Conservation (phyloP, 352 stramenopile species). For the Pythium phragmitis region DNA sequence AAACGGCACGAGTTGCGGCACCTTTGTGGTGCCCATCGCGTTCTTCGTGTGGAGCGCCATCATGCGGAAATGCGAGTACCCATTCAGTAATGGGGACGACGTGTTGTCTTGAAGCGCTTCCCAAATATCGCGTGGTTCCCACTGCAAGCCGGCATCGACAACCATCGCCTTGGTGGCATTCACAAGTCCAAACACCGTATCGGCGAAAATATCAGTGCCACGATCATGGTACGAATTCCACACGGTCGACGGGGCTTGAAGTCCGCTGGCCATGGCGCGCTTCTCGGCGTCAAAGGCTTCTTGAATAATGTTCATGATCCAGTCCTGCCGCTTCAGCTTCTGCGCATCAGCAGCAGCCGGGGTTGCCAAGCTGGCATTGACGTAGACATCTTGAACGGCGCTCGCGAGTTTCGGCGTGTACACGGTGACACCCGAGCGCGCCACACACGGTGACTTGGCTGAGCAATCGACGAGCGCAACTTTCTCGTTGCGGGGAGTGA, state of each 20-base stretch:
- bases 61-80: not conserved
- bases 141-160: not conserved
- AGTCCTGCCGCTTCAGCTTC: conserved; percentile 28
- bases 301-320: conserved; percentile 35
- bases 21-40: not conserved
- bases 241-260: conserved; percentile 55
- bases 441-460: conserved; percentile 29
- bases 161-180: conserved; percentile 31
- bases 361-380: not conserved
- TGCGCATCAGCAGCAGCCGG: not conserved
- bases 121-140: conserved; percentile 34
- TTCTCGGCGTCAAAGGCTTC: conserved; percentile 46
- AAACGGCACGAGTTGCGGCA: conserved; percentile 22
- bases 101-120: conserved; percentile 29
- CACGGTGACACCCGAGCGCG: conserved; percentile 60
- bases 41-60: not conserved
- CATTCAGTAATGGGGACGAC: not conserved
- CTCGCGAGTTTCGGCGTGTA: conserved; percentile 45
- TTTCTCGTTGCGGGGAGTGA: not conserved
- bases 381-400: conserved; percentile 9
- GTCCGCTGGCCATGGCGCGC: conserved; percentile 36
- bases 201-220: conserved; percentile 51
- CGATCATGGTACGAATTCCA: conserved; percentile 61
- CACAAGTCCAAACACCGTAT: conserved; percentile 45
- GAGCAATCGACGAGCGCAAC: conserved; percentile 25